Base-by-base conservation (phyloP, 1,139 yeast genomes). In the Candida sanyaensis region DNA sequence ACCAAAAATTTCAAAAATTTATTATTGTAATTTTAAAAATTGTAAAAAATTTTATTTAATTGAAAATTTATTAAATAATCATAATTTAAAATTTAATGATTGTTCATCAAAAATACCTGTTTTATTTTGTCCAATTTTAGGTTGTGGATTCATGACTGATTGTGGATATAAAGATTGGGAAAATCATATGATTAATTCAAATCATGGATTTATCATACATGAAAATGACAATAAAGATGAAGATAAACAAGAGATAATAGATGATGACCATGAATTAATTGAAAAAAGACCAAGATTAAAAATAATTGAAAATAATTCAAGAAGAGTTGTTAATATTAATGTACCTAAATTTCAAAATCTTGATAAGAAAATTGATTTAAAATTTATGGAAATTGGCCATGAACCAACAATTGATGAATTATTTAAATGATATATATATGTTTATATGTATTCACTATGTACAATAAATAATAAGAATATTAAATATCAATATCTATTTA, bases 61-160 rank as follows among this genome's bases (percentile, higher is more conserved):
- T 28, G 40, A n/a, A 1, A 46, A 55, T 2, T 63, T 59, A 10
- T 54, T 68, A 5, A 33, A 43, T n/a, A 39, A 46, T 7, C 77
- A 71, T 51, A 59, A 54, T 41, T 54, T 47, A 3, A 49, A 50
- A 13, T 47, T 47, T 6, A 26, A 51, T 6, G 34, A 39, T 12
- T 69, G 77, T 47, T 65, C 73, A 1, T 12, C 52, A 8, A 64
- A 61, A 46, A 59, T 55, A 12, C 76, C 69, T 48, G 71, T 71
- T 1, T 59, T 69, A 43, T 54, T 67, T 8, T 73, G 79, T 51
- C 78, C 79, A 1, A 50, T 73, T 23, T 55, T 74, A 33, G 79
- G 79, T 5, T 74, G 79, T 56, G 75, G 69, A 4, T 73, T 56
- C 50, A 64, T 69, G 63, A 70, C 77, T 0, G 75, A 69, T 40